Conservation (phyloP, 2,329 filamentous ascomycete genomes). For the Penicillium olsonii region DNA sequence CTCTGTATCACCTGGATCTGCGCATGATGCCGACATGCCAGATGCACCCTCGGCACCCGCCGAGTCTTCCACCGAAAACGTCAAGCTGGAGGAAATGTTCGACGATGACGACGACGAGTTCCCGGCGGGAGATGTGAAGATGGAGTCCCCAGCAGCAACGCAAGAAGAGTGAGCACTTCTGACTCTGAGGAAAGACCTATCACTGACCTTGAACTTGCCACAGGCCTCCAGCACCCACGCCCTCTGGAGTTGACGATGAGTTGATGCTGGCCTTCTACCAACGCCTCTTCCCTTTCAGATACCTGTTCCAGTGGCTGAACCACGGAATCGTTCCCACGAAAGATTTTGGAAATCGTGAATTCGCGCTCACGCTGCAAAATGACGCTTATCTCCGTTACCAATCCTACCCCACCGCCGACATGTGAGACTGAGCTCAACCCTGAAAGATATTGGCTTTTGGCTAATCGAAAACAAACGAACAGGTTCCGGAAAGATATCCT, state of each 20-base stretch:
- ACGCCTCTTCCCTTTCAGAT: constrained; percentile 89
- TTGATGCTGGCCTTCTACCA: constrained; percentile 94
- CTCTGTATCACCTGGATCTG: constrained; percentile 42
- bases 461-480: constrained; percentile 20
- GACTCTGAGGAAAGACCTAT: constrained; percentile 5
- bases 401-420: constrained; percentile 68
- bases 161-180: constrained; percentile 37
- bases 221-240: constrained; percentile 39
- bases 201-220: constrained; percentile 17
- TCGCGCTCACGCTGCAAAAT: constrained; percentile 91
- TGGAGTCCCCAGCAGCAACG: constrained; percentile 42
- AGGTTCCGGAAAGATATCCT: constrained; percentile 90
- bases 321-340: constrained; percentile 82
- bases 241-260: constrained; percentile 68
- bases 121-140: constrained; percentile 52
- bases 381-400: constrained; percentile 93
- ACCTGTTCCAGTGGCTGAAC: constrained; percentile 97
- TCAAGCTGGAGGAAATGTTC: constrained; percentile 62
- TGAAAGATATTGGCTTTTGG: not conserved
- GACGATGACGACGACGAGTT: constrained; percentile 60
- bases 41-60: constrained; percentile 36
- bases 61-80: constrained; percentile 21
- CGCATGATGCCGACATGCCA: constrained; percentile 41
- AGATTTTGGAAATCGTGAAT: constrained; percentile 92
- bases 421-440: constrained; percentile 42